Evolutionary conservation across 192 early-diverging fungal genomes (phyloP).

Genomic region (Neocallimastix lanati): DNA sequence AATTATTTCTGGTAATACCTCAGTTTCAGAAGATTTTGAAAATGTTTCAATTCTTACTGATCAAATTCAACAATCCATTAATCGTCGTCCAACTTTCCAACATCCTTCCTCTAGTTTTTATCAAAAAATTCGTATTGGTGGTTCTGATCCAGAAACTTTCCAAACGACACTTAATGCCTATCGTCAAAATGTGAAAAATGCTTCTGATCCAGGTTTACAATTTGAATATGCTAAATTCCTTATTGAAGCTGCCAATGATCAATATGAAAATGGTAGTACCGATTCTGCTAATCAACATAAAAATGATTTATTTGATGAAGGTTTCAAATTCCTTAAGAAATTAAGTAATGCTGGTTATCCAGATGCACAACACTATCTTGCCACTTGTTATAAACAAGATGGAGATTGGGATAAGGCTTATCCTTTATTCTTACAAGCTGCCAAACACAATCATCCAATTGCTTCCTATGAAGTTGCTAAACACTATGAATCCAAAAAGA

Average conservation of each 20-base stretch:
- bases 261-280: not conserved
- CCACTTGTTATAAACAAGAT: not conserved
- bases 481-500: not conserved
- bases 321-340: slow-evolving; percentile 1
- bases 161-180: not conserved
- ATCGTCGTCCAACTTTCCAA: not conserved
- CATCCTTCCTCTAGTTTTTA: not conserved
- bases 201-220: not conserved
- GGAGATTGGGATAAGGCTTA: slow-evolving; percentile 5
- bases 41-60: not conserved
- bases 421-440: not conserved
- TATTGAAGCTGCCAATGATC: not conserved
- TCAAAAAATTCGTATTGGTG: not conserved
- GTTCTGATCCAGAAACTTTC: not conserved
- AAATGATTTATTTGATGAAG: slow-evolving; percentile 2
- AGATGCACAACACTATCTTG: slow-evolving; percentile 4
- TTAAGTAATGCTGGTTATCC: slow-evolving; percentile 1
- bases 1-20: not conserved
- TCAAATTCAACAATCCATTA: not conserved
- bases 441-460: not conserved
- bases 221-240: not conserved
- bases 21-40: not conserved
- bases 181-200: not conserved
- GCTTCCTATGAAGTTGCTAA: not conserved
- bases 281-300: not conserved